Percentiles rank a stretch among this genome's conserved stretches.
phyloP scores from a whole-genome alignment of 2,329 filamentous ascomycete species.

The Colletotrichum sp. region DNA sequence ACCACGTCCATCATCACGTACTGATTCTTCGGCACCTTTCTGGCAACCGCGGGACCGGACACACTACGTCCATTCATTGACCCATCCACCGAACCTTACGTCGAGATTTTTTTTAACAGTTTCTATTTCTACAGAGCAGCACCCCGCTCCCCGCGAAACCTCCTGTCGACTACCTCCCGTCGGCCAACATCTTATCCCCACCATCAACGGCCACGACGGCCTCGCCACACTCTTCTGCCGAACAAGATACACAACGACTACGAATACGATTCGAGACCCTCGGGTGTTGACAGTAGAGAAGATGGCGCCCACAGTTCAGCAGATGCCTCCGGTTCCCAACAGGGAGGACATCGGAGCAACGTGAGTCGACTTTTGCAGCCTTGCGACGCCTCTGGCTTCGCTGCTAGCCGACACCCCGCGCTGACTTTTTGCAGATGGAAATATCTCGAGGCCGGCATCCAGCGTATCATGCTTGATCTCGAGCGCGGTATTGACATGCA shows the following conservation, averaged over 20 bases:
- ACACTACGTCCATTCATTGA: neutral
- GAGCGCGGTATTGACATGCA: constrained; percentile 93
- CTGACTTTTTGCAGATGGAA: constrained; percentile 69
- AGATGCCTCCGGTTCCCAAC: constrained; percentile 65
- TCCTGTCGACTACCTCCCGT: neutral
- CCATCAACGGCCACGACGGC: constrained; percentile 21
- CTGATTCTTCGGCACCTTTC: neutral
- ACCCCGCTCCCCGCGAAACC: constrained; percentile 1
- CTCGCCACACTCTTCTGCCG: neutral
- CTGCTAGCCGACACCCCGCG: constrained; percentile 6
- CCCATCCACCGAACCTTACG: neutral
- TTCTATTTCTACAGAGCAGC: neutral
- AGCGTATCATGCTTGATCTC: constrained; percentile 91
- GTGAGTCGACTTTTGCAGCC: constrained; percentile 32
- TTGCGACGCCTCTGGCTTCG: neutral
- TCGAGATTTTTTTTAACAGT: neutral
- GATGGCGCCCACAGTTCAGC: constrained; percentile 39
- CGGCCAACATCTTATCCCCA: constrained; percentile 10
- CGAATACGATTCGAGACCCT: constrained; percentile 17
- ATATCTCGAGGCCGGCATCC: constrained; percentile 87
- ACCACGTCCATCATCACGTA: neutral
- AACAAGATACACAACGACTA: constrained; percentile 7
- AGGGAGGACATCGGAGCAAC: constrained; percentile 64
- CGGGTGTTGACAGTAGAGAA: constrained; percentile 36
- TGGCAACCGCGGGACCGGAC: neutral